Evolutionary conservation across 2,329 filamentous ascomycete genomes (phyloP).

Genomic region (Tolypocladium pustulatum): DNA sequence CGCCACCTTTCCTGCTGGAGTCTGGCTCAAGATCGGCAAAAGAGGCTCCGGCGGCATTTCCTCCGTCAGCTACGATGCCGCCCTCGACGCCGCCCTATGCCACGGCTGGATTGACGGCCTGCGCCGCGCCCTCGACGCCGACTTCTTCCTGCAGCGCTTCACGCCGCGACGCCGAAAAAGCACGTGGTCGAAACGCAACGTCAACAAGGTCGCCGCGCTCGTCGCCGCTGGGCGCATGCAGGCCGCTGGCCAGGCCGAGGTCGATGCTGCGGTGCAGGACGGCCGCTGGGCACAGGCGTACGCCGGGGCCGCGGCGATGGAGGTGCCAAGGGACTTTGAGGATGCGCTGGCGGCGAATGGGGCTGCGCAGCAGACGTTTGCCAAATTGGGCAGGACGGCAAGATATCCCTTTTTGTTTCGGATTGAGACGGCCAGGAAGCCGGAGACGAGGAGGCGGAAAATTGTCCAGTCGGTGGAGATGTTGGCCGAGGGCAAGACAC

Average conservation of each 20-base stretch:
- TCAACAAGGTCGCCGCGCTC: slow-evolving; percentile 36
- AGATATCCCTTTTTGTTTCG: slow-evolving; percentile 35
- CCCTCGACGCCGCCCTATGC: slow-evolving; percentile 46
- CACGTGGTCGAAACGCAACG: slow-evolving; percentile 51
- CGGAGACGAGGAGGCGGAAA: slow-evolving; percentile 23
- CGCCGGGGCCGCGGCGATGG: slow-evolving; percentile 33
- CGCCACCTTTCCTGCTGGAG: slow-evolving; percentile 20
- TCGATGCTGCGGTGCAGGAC: slow-evolving; percentile 45
- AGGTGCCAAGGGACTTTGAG: slow-evolving; percentile 38
- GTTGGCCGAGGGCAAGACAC: slow-evolving; percentile 22
- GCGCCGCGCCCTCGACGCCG: slow-evolving; percentile 29
- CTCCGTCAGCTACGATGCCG: slow-evolving; percentile 37
- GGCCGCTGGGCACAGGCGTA: slow-evolving; percentile 51
- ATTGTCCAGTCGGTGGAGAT: slow-evolving; percentile 29
- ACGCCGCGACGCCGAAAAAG: slow-evolving; percentile 45
- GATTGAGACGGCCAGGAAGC: slow-evolving; percentile 29
- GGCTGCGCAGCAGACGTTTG: slow-evolving; percentile 27
- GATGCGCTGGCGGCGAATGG: slow-evolving; percentile 25
- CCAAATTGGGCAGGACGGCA: slow-evolving; percentile 30
- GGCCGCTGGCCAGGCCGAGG: slow-evolving; percentile 32
- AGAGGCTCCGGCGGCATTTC: slow-evolving; percentile 29
- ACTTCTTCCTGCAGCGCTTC: slow-evolving; percentile 44
- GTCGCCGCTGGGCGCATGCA: slow-evolving; percentile 36
- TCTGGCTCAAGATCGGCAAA: slow-evolving; percentile 40
- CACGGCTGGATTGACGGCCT: slow-evolving; percentile 56